These are phyloP conservation scores for Tuber aestivum DNA, from an alignment of 495 filamentous ascomycete genomes.

Conservation along the genomic window DNA sequence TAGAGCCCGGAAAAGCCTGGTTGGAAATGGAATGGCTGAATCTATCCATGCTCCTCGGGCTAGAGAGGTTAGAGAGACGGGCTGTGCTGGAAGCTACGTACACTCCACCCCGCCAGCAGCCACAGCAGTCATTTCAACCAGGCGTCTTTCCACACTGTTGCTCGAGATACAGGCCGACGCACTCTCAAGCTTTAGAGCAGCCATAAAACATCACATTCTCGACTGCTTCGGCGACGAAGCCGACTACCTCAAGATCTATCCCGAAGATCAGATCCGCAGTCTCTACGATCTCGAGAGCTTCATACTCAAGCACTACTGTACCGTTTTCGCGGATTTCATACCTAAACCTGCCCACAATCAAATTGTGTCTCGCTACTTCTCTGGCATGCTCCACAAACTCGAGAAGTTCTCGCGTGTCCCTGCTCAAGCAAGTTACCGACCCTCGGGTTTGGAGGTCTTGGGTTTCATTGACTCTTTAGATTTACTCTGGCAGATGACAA, in stretches of 20 bases:
- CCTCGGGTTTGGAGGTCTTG: constrained; percentile 15
- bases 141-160: not conserved
- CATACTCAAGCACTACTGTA: constrained; percentile 12
- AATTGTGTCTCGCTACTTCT: constrained; percentile 9
- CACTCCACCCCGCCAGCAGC: not conserved
- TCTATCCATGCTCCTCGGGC: not conserved
- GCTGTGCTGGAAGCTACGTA: not conserved
- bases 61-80: not conserved
- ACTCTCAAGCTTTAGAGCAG: not conserved
- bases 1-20: not conserved
- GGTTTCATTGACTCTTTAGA: constrained; percentile 29
- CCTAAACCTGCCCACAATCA: constrained; percentile 8
- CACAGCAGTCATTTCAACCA: not conserved
- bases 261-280: constrained; percentile 20
- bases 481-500: constrained; percentile 28
- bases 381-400: constrained; percentile 10
- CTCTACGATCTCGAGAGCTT: constrained; percentile 27
- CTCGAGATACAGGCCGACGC: not conserved
- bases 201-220: constrained; percentile 8
- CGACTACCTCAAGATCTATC: constrained; percentile 19
- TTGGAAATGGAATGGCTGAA: not conserved
- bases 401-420: constrained; percentile 15
- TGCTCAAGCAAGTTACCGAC: not conserved
- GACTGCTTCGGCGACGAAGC: constrained; percentile 9
- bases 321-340: constrained; percentile 22